Percentiles rank a stretch among this genome's conserved stretches.
These are phyloP conservation scores for Aureobasidium sp. DNA, from an alignment of 2,329 filamentous ascomycete genomes.

Conservation along the genomic window DNA sequence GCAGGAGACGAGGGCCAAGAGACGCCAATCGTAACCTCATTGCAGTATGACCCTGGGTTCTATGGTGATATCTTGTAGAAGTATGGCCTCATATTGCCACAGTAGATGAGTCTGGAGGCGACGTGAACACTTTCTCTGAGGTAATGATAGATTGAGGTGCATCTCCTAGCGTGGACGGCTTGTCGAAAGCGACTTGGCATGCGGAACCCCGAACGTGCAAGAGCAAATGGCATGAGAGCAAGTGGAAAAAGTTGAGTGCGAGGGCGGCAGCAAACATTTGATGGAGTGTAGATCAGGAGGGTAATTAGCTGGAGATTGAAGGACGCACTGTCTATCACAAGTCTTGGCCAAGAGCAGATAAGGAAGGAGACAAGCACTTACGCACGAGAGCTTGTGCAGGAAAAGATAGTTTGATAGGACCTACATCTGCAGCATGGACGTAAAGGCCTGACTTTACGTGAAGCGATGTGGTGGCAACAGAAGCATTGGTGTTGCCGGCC, in stretches of 20 bases:
- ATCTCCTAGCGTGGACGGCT: background rate
- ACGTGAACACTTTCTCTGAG: background rate
- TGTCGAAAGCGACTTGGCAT: constrained; percentile 13
- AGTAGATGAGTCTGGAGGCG: background rate
- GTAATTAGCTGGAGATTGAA: constrained; percentile 7
- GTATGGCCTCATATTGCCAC: constrained; percentile 7
- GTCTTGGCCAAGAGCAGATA: constrained; percentile 12
- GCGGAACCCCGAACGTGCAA: background rate
- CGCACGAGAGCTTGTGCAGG: background rate
- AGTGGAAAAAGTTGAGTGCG: background rate
- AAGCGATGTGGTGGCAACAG: background rate
- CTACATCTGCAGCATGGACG: background rate
- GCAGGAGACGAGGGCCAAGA: constrained; percentile 13
- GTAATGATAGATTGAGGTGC: constrained; percentile 12
- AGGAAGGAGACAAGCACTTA: constrained; percentile 16
- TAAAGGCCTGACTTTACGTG: background rate
- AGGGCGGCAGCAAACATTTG: constrained; percentile 5
- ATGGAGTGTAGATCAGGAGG: constrained; percentile 15
- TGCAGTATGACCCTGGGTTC: background rate
- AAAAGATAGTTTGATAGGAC: background rate
- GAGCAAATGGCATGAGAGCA: constrained; percentile 6
- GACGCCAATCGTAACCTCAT: constrained; percentile 4
- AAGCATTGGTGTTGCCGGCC: background rate
- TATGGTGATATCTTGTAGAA: constrained; percentile 1
- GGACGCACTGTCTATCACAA: constrained; percentile 10